Evolutionary conservation across 2,329 filamentous ascomycete species (phyloP).

Genomic region (Xylariaceae sp.): DNA sequence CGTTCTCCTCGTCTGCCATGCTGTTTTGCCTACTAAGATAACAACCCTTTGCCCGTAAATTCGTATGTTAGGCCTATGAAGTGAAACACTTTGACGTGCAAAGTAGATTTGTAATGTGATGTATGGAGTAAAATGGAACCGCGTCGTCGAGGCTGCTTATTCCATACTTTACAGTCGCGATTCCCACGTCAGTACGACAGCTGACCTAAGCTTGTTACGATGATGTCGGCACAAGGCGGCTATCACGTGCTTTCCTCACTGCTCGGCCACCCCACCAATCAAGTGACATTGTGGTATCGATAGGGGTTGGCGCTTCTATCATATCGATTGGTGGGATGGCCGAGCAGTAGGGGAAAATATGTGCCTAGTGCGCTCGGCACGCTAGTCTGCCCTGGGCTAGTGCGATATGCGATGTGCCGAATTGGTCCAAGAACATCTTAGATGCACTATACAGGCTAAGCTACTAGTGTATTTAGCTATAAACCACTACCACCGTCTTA

Average conservation of each 20-base stretch:
- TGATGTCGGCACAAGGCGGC: not conserved
- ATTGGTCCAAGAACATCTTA: not conserved
- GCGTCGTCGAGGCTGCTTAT: not conserved
- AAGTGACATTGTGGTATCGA: not conserved
- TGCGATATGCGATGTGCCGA: not conserved
- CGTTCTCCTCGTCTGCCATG: constrained; percentile 23
- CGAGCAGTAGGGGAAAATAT: not conserved
- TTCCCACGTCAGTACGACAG: not conserved
- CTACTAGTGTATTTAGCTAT: not conserved
- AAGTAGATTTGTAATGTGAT: not conserved
- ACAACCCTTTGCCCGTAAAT: not conserved
- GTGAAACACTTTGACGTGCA: not conserved
- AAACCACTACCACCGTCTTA: not conserved
- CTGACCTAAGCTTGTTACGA: not conserved
- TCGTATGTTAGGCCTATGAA: not conserved
- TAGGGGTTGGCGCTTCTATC: not conserved
- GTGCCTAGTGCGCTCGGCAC: not conserved
- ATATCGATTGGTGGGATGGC: not conserved
- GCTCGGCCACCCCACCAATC: not conserved
- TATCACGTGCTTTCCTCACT: not conserved
- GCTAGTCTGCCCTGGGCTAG: not conserved
- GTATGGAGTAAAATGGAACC: not conserved
- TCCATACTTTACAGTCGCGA: not conserved
- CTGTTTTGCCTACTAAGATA: not conserved
- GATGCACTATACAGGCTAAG: not conserved